Percentiles rank a stretch among this genome's conserved stretches.
Evolutionary conservation across 345 rosid genomes (phyloP).

Genomic region (Lenwebbia sp.): DNA sequence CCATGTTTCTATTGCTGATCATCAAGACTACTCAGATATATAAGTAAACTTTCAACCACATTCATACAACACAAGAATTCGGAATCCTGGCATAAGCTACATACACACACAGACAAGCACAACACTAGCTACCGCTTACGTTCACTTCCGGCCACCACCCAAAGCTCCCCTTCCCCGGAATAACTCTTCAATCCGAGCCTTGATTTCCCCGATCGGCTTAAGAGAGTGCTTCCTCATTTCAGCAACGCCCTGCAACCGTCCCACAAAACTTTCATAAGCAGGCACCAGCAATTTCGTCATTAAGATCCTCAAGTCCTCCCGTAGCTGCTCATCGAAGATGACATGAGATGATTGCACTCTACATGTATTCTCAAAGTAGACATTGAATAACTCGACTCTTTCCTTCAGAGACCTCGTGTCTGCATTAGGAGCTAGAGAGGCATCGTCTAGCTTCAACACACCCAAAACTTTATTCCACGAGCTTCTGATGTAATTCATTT

Average conservation of each 20-base stretch:
- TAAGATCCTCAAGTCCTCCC: constrained; percentile 43
- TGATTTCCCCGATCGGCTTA: constrained; percentile 42
- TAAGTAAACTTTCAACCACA: not conserved
- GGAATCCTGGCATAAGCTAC: not conserved
- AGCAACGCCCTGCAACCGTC: constrained; percentile 39
- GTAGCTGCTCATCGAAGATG: constrained; percentile 58
- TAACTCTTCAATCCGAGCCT: constrained; percentile 37
- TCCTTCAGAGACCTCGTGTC: constrained; percentile 43
- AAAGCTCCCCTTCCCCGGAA: constrained; percentile 45
- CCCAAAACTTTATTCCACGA: constrained; percentile 67
- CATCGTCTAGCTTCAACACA: constrained; percentile 38
- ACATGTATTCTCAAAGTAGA: constrained; percentile 39
- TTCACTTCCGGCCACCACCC: constrained; percentile 46
- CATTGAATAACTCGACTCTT: constrained; percentile 49
- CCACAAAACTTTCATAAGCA: constrained; percentile 44
- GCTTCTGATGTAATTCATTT: constrained; percentile 43
- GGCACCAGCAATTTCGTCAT: constrained; percentile 41
- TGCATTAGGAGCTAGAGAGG: constrained; percentile 20
- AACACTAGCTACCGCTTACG: constrained; percentile 6
- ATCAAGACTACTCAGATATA: not conserved
- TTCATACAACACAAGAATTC: not conserved
- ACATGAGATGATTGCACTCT: constrained; percentile 46
- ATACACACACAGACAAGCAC: not conserved
- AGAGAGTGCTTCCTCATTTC: constrained; percentile 44
- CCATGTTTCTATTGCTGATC: not conserved